Evolutionary conservation across 495 filamentous ascomycete genomes (phyloP).

Genomic region (Talaromyces stipitatus): DNA sequence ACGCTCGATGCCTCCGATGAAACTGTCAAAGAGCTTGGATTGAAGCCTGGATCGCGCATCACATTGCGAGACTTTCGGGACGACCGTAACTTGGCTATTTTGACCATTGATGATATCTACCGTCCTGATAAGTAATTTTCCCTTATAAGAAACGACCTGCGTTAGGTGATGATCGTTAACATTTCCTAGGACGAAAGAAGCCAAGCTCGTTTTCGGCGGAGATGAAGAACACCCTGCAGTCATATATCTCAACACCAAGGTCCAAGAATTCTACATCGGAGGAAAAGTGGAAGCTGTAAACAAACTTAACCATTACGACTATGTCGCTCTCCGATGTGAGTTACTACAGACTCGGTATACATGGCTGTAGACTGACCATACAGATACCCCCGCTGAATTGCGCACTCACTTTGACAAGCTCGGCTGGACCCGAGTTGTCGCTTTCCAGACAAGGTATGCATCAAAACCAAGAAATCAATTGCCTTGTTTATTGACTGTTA

Average conservation of each 20-base stretch:
- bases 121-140: slow-evolving; percentile 82
- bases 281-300: slow-evolving; percentile 94
- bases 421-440: slow-evolving; percentile 92
- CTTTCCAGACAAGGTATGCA: slow-evolving; percentile 75
- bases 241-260: slow-evolving; percentile 72
- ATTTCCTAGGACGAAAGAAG: slow-evolving; percentile 67
- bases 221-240: slow-evolving; percentile 90
- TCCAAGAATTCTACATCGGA: slow-evolving; percentile 85
- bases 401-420: slow-evolving; percentile 98
- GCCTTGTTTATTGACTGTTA: not conserved
- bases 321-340: slow-evolving; percentile 90
- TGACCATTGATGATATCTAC: slow-evolving; percentile 95
- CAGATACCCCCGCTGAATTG: slow-evolving; percentile 90
- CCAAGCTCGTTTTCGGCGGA: slow-evolving; percentile 89
- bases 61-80: slow-evolving; percentile 94
- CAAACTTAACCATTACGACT: slow-evolving; percentile 95
- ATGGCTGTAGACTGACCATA: slow-evolving; percentile 12
- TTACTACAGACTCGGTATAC: slow-evolving; percentile 5
- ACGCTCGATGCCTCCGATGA: slow-evolving; percentile 76
- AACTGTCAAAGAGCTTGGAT: slow-evolving; percentile 59
- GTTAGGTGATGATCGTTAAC: slow-evolving; percentile 23
- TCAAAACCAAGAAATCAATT: not conserved
- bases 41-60: slow-evolving; percentile 73
- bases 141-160: not conserved
- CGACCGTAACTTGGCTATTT: slow-evolving; percentile 88